phyloP scores from a whole-genome alignment of 345 rosid species.

The Gossypium raimondii region DNA sequence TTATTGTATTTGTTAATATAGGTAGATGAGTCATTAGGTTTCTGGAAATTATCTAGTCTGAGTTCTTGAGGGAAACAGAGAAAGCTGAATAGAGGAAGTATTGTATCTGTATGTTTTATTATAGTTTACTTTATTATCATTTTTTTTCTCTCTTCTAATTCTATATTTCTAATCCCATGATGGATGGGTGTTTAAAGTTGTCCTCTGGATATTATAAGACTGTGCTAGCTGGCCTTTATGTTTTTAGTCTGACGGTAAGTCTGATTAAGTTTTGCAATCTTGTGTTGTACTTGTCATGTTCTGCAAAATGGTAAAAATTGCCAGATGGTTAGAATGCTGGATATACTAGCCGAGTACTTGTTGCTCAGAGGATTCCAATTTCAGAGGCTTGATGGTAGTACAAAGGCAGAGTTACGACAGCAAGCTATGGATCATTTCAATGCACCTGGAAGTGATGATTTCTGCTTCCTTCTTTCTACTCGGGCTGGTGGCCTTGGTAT shows the following conservation, averaged over 20 bases:
- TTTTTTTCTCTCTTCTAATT: background rate
- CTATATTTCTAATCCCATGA: background rate
- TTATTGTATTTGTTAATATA: background rate
- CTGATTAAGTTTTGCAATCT: background rate
- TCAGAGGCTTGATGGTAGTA: conserved; percentile 99
- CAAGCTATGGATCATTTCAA: conserved; percentile 99
- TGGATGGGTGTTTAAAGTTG: background rate
- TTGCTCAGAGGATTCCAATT: conserved; percentile 89
- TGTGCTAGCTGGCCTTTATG: background rate
- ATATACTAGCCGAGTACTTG: conserved; percentile 87
- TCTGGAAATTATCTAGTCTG: background rate
- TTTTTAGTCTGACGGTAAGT: background rate
- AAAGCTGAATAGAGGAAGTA: background rate
- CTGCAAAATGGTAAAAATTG: background rate
- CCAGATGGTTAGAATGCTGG: conserved; percentile 99
- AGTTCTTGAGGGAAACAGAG: background rate
- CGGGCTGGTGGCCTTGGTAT: conserved; percentile 99
- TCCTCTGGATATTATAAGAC: background rate
- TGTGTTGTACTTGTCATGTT: background rate
- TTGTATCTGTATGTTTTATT: background rate
- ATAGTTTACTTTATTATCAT: background rate
- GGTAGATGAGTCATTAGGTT: background rate
- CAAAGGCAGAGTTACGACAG: conserved; percentile 98
- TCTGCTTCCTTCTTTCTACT: conserved; percentile 97
- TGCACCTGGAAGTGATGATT: conserved; percentile 87